Evolutionary conservation across 257 asterid species (phyloP), one percentile per base, ranked within the genome.

Genomic region (Solanum acaule): DNA sequence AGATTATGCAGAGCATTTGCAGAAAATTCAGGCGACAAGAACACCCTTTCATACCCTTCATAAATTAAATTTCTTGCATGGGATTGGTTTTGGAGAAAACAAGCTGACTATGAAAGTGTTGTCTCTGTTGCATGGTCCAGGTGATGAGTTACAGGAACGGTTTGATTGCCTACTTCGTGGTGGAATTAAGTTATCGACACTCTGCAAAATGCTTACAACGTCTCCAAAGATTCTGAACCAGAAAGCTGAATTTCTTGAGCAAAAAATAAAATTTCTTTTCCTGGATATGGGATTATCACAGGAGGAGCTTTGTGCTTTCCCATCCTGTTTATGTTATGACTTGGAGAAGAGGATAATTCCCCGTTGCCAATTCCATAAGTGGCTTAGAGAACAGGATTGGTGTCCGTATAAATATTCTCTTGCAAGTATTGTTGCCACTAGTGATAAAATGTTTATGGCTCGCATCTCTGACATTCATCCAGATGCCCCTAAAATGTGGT

Each of bases 331-430:
- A 61, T 93, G 94, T 89, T 90, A 90, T 76, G 89, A 92, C 88
- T 87, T 95, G 88, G 97, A 95, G 92, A 91, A 90, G 49, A 89
- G 97, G 88, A 95, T 95, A 86, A 94, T 73, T 71, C 97, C 98
- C 20, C 93, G 97, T 89, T 94, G 83, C 85, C 73, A 86, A 88
- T 89, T 95, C 68, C 96, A 92, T 86, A 90, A 87, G 87, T 91
- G 96, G 98, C 92, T 94, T 61, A 61, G 78, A 86, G 94, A 93
- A 52, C 88, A 90, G 90, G 95, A 94, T 25, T 67, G 90, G 89
- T 83, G 92, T 44, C 78, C 79, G 20, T 91, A 83, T 68, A 88
- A 92, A 73, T 95, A 92, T 83, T 88, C 94, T 22, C 35, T 94
- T 8, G 31, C 97, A 22, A 95, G 96, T 82, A 90, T 94, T 61